Conservation (phyloP, 2,329 filamentous ascomycete genomes). For the Berkeleyomyces basicola region DNA sequence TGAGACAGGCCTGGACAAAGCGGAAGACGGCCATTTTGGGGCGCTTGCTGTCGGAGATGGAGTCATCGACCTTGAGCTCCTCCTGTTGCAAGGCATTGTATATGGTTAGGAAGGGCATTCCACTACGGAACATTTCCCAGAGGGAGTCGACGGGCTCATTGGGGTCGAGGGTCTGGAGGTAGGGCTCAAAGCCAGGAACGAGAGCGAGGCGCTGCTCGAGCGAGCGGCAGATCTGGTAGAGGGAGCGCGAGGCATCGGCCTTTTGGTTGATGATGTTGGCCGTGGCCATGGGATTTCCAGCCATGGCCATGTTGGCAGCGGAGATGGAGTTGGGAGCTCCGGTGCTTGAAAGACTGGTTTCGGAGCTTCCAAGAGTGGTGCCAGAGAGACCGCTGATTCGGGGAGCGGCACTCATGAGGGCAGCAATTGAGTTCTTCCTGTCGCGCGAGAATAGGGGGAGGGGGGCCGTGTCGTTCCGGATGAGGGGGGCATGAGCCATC, state of each 20-base stretch:
- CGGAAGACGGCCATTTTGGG: constrained; percentile 82
- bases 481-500: constrained; percentile 43
- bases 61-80: constrained; percentile 50
- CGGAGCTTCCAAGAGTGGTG: constrained; percentile 38
- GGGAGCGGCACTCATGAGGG: constrained; percentile 35
- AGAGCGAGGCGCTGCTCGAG: constrained; percentile 66
- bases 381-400: constrained; percentile 47
- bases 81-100: constrained; percentile 72
- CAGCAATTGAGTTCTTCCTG: constrained; percentile 27
- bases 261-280: constrained; percentile 95
- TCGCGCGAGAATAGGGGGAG: constrained; percentile 35
- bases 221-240: constrained; percentile 88
- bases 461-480: constrained; percentile 42
- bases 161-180: constrained; percentile 54
- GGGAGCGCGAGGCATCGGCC: constrained; percentile 75
- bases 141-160: constrained; percentile 71
- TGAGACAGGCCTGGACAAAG: constrained; percentile 78
- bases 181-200: constrained; percentile 67
- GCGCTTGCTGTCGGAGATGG: constrained; percentile 50
- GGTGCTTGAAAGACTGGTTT: constrained; percentile 31
- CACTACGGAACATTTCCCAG: constrained; percentile 73
- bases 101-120: constrained; percentile 69
- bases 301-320: constrained; percentile 22
- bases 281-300: constrained; percentile 55
- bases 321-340: not conserved